Percentiles rank a stretch among this genome's conserved stretches.
These are phyloP conservation scores for Plasmodium yoelii DNA, from an alignment of 169 alveolate species.

Conservation along the genomic window DNA sequence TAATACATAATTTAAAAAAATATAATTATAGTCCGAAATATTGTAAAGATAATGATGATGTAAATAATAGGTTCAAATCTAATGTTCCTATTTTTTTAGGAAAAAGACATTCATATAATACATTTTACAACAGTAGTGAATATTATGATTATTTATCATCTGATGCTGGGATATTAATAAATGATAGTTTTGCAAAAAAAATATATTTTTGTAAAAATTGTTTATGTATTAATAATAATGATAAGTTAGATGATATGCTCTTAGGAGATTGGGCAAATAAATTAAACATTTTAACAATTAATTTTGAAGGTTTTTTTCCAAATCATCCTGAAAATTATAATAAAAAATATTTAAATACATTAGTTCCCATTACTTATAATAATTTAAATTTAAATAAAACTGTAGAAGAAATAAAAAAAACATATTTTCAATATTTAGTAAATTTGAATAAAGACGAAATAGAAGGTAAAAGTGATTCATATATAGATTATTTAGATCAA, in stretches of 20 bases:
- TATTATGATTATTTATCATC: conserved; percentile 24
- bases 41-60: conserved; percentile 8
- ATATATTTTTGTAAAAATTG: conserved; percentile 35
- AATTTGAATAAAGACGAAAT: conserved; percentile 7
- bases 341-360: conserved; percentile 20
- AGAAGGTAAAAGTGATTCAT: neutral
- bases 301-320: conserved; percentile 74
- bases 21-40: conserved; percentile 46
- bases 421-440: conserved; percentile 39
- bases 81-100: conserved; percentile 52
- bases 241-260: conserved; percentile 5
- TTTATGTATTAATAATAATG: conserved; percentile 1
- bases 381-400: conserved; percentile 42
- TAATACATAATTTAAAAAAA: conserved; percentile 14
- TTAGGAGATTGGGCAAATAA: conserved; percentile 58
- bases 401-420: conserved; percentile 33
- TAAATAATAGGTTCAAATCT: too few species aligned
- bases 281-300: conserved; percentile 36
- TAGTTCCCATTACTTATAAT: conserved; percentile 50
- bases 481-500: conserved; percentile 54
- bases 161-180: conserved; percentile 65
- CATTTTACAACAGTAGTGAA: neutral
- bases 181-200: conserved; percentile 38
- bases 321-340: conserved; percentile 26
- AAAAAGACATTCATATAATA: conserved; percentile 19